phyloP scores from a whole-genome alignment of 495 filamentous ascomycete species.

The Hypoxylon crocopeplum region DNA sequence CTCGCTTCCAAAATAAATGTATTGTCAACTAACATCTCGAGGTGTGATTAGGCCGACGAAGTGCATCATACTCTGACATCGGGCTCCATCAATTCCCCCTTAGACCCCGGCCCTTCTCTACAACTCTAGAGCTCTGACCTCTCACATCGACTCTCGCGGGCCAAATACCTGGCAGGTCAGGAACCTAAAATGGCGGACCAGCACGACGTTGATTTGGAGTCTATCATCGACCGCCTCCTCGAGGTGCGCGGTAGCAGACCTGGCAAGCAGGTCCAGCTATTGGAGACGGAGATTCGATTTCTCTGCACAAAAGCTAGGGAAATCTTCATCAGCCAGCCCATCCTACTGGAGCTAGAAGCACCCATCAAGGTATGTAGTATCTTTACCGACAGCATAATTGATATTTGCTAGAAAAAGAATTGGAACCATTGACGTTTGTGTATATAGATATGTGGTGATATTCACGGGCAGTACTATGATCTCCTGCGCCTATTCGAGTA shows the following conservation, averaged over 20 bases:
- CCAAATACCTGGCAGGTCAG: slow-evolving; percentile 53
- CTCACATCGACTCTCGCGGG: slow-evolving; percentile 39
- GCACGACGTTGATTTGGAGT: slow-evolving; percentile 97
- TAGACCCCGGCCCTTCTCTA: slow-evolving; percentile 27
- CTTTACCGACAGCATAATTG: not conserved
- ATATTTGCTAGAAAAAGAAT: not conserved
- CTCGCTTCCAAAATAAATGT: slow-evolving; percentile 1
- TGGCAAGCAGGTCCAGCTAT: slow-evolving; percentile 96
- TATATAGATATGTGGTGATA: slow-evolving; percentile 94
- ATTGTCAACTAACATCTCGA: slow-evolving; percentile 24
- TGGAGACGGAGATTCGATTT: slow-evolving; percentile 96
- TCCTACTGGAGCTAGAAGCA: slow-evolving; percentile 94
- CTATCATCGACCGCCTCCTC: slow-evolving; percentile 96
- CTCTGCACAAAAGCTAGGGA: slow-evolving; percentile 98
- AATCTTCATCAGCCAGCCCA: slow-evolving; percentile 99
- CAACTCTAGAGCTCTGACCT: slow-evolving; percentile 37
- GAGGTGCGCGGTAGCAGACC: slow-evolving; percentile 98
- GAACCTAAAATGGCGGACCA: slow-evolving; percentile 85
- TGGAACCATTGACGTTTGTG: slow-evolving; percentile 11
- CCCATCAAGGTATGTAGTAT: slow-evolving; percentile 87
- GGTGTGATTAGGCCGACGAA: slow-evolving; percentile 40
- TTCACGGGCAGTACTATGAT: slow-evolving; percentile 99
- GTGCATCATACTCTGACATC: slow-evolving; percentile 44
- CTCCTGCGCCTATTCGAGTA: slow-evolving; percentile 97
- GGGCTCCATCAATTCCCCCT: slow-evolving; percentile 35